Base-by-base conservation (phyloP, 2,329 filamentous ascomycete genomes). In the Chalara sp. region DNA sequence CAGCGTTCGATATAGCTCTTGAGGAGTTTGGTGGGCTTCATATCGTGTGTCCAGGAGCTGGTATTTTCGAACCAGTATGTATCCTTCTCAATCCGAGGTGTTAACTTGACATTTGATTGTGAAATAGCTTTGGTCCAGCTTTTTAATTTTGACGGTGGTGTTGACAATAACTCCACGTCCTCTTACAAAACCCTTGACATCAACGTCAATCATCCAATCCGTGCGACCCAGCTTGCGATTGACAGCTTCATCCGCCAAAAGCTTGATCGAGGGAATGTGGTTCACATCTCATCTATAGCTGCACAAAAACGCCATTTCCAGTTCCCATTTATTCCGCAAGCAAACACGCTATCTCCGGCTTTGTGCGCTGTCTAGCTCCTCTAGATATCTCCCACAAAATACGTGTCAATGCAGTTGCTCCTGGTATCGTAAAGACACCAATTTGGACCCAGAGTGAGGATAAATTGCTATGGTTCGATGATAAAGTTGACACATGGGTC, bases 181-280 rank as follows among this genome's bases (percentile, higher is more conserved):
- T 74, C 69, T 44, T 76, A 75, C 56, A 67, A 67, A 37, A 51
- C 66, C 47, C 48, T 77, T 13, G 73, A 76, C 48, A 74, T 77
- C 63, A 76, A 76, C 54, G 50, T 77, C 49, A 73, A 70, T 0
- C 75, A 78, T 54, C 74, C 74, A 1, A 76, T 77, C 56, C 72
- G 74, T 32, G 65, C 68, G 3, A 76, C 74, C 4, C 74, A 77
- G 54, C 64, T 78, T 28, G 74, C 74, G 6, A 70, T 77, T 48
- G 67, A 69, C 4, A 67, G 72, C 56, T 76, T 76, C 59, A 31
- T 63, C 58, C 43, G 61, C 6, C 44, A 29, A 32, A 48, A 56
- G 6, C 46, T 52, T 11, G 50, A 52, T 4, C 46, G 41, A 6
- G 60, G 58, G 1, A 53, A 48, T 10, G 50, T 63, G 0, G 53